Conservation (phyloP, 768 basidiomycete genomes). For the Xerocomus spinulosus region DNA sequence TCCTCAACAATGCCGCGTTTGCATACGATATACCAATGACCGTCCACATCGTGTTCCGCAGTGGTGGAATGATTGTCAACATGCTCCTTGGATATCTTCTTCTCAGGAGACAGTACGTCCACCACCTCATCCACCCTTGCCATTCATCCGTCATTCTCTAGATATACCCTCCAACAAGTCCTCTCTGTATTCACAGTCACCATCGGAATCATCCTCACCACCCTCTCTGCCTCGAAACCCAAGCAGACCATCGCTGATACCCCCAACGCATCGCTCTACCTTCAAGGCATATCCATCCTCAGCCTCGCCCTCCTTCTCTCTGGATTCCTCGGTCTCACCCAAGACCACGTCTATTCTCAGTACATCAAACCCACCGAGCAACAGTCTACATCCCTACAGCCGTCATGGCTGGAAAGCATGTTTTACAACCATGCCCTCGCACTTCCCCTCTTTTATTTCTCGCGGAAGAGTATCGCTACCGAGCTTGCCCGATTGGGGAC, state of each 20-base stretch:
- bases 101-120: constrained; percentile 54
- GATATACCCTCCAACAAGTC: constrained; percentile 63
- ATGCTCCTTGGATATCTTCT: constrained; percentile 76
- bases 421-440: constrained; percentile 86
- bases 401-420: constrained; percentile 83
- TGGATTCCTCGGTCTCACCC: constrained; percentile 76
- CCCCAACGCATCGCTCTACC: constrained; percentile 38
- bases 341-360: constrained; percentile 70
- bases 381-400: constrained; percentile 19
- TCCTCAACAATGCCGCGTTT: constrained; percentile 91
- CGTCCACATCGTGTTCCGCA: constrained; percentile 92
- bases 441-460: constrained; percentile 69
- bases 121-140: not conserved
- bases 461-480: constrained; percentile 46
- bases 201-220: constrained; percentile 72
- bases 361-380: constrained; percentile 35
- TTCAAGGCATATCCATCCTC: constrained; percentile 70
- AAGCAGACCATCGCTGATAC: constrained; percentile 9
- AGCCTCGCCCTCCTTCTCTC: constrained; percentile 73
- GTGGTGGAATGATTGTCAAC: constrained; percentile 80
- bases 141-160: constrained; percentile 26
- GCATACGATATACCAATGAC: constrained; percentile 83
- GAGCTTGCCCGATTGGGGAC: constrained; percentile 13
- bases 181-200: constrained; percentile 79
- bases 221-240: constrained; percentile 63